A percentile compares a stretch with the other conserved stretches of the same genome.
These are phyloP conservation scores for Russula earlei DNA, from an alignment of 768 basidiomycete genomes.

Conservation along the genomic window DNA sequence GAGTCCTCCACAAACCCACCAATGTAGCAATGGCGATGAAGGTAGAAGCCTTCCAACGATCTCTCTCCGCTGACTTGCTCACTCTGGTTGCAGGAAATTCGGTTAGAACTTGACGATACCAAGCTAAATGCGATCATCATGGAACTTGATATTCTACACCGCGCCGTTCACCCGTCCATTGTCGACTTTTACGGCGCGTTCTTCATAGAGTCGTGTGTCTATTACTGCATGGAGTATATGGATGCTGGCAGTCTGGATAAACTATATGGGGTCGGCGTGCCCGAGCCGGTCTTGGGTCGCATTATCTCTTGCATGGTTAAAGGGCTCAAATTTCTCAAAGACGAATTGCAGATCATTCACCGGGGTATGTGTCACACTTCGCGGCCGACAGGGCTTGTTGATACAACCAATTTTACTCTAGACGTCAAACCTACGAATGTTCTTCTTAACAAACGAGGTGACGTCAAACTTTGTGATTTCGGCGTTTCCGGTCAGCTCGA, in stretches of 20 bases:
- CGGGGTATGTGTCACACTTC: constrained; percentile 36
- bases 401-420: constrained; percentile 22
- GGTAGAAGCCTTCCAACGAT: constrained; percentile 38
- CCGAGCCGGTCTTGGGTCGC: constrained; percentile 73
- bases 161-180: constrained; percentile 82
- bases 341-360: constrained; percentile 83
- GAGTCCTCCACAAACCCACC: constrained; percentile 87
- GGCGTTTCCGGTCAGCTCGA: constrained; percentile 98
- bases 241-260: constrained; percentile 95
- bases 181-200: constrained; percentile 99
- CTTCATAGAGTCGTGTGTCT: constrained; percentile 99
- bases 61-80: background rate
- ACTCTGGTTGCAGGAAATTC: constrained; percentile 75
- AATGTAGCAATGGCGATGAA: constrained; percentile 99
- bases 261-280: constrained; percentile 42
- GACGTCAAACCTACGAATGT: constrained; percentile 95
- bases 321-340: constrained; percentile 92
- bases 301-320: constrained; percentile 77
- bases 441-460: constrained; percentile 77
- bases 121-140: constrained; percentile 95
- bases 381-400: background rate
- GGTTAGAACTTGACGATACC: constrained; percentile 86
- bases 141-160: constrained; percentile 97
- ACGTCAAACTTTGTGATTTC: constrained; percentile 95
- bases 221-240: constrained; percentile 99